Base-by-base conservation (phyloP, 2,329 filamentous ascomycete genomes). In the Chaetomium sp. region DNA sequence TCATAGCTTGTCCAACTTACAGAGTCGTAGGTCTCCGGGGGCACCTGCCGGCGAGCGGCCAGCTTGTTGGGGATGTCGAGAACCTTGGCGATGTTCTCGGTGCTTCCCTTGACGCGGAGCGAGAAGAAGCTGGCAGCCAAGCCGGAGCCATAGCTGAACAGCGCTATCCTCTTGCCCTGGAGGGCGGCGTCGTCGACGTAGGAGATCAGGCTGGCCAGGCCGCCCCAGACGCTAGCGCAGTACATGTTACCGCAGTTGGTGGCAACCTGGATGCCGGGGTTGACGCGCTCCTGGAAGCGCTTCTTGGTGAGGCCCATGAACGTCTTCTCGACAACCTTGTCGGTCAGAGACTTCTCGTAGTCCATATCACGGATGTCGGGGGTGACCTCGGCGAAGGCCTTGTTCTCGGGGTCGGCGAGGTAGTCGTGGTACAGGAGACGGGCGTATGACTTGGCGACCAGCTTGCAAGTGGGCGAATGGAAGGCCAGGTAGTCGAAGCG, bases 371-470 rank as follows among this genome's bases (percentile, higher is more conserved):
- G 87, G 67, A 94, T 80, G 78, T 93, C 91, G 50, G 88, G 83
- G 60, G 91, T 85, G 45, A 94, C 90, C 70, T 92, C 90, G 66
- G 85, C 85, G 74, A 94, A 95, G 63, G 82, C 82, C 55, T 88
- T 78, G 77, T 84, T 82, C 68, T 87, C 82, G 56, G 90, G 86
- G 77, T 92, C 84, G 76, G 81, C 80, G 42, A 94, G 83, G 82
- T 90, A 95, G 80, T 95, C 91, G 76, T 94, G 92, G 85, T 95
- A 95, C 64, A 94, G 82, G 69, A 95, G 83, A 70, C 91, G 90
- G 66, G 86, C 91, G 75, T 93, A 95, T 21, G 90, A 93, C 82
- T 95, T 95, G 75, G 90, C 83, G 67, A 95, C 91, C 64, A 93
- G 84, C 83, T 95, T 95, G 89, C 91, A 95, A 69, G 88, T 94